Percentiles rank a stretch among this genome's conserved stretches.
Evolutionary conservation across 371 early-diverging fungal genomes (phyloP).

Genomic region (Chytridium lagenaria): DNA sequence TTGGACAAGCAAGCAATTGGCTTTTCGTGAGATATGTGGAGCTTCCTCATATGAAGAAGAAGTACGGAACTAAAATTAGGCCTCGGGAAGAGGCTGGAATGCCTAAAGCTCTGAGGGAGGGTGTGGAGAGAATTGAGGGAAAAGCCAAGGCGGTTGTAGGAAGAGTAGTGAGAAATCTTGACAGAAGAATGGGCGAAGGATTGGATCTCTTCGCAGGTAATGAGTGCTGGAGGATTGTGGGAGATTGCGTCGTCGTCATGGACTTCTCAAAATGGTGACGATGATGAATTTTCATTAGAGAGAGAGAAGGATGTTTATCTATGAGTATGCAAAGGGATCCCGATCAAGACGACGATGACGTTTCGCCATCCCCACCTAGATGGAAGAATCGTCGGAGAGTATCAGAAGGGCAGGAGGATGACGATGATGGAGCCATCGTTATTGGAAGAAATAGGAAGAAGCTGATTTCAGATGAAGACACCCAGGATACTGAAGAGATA

Average conservation of each 20-base stretch:
- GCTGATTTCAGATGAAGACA: neutral
- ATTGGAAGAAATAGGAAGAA: neutral
- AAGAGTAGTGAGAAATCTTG: slow-evolving; percentile 29
- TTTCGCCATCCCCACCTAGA: too few species aligned
- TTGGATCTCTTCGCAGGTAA: slow-evolving; percentile 25
- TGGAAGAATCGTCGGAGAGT: neutral
- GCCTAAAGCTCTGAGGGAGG: slow-evolving; percentile 64
- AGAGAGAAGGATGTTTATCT: neutral
- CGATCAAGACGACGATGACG: neutral
- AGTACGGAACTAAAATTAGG: slow-evolving; percentile 78
- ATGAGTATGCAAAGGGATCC: neutral
- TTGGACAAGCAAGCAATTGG: slow-evolving; percentile 79
- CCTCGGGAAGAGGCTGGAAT: slow-evolving; percentile 68
- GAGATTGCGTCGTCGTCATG: neutral
- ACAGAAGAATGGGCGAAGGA: slow-evolving; percentile 52
- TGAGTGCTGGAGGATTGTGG: slow-evolving; percentile 22
- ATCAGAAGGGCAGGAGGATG: neutral
- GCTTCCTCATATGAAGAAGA: slow-evolving; percentile 79
- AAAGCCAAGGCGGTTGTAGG: slow-evolving; percentile 66
- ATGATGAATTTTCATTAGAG: neutral
- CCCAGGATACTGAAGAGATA: too few species aligned
- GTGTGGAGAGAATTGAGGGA: slow-evolving; percentile 64
- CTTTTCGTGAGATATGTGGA: slow-evolving; percentile 84
- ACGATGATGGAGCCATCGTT: slow-evolving; percentile 8
- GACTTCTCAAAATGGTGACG: slow-evolving; percentile 31